Base-by-base conservation (phyloP, 2,329 filamentous ascomycete species). In the Daldinia sp. region DNA sequence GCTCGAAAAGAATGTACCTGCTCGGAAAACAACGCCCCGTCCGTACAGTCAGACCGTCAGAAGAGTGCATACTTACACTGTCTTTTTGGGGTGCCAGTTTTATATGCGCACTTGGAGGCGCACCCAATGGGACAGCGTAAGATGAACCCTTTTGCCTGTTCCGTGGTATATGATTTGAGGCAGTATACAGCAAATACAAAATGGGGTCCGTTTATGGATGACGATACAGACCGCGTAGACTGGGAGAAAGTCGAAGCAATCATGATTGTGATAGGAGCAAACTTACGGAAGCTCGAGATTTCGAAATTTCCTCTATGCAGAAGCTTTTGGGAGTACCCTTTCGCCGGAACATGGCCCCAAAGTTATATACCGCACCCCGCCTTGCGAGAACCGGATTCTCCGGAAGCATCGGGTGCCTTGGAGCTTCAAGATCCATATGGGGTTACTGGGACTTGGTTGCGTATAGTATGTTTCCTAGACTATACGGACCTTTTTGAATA, bases 171-270 rank as follows among this genome's bases (percentile, higher is more conserved):
- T 68, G 90, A 94, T 72, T 76, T 94, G 48, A 82, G 91, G 1
- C 83, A 89, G 67, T 91, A 92, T 74, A 90, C 85, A 0, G 73
- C 78, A 1, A 74, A 76, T 23, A 89, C 84, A 1, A 74, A 81
- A 32, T 94, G 91, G 90, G 91, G 91, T 0, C 91, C 91, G 0
- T 94, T 92, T 70, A 78, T 83, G 71, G 79, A 85, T 50, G 90
- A 93, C 71, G 85, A 83, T 1, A 82, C 80, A 2, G 82, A 80
- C 53, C 75, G 77, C 4, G 88, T 92, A 0, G 90, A 94, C 75
- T 94, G 91, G 91, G 90, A 94, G 75, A 92, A 91, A 77, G 78
- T 93, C 9, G 91, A 94, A 75, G 87, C 89, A 7, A 85, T 93
- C 55, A 85, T 93, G 81, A 79, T 93, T 3, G 86, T 90, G 1